Evolutionary conservation across 352 stramenopile species (phyloP), one percentile per base, ranked within the genome.

Genomic region (Aphanomyces astaci): DNA sequence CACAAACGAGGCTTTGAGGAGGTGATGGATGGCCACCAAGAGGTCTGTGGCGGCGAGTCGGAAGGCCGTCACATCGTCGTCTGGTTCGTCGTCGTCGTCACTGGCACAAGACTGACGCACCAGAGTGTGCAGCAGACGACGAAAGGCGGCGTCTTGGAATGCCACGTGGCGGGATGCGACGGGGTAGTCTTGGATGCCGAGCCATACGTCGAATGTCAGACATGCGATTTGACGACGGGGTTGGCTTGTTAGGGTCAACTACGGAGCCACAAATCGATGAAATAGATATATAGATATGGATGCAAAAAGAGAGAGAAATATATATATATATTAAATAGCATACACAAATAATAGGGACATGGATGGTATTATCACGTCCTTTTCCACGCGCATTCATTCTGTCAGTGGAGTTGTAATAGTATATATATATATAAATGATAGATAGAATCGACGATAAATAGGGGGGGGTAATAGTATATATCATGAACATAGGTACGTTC

Each of bases 131-230:
- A 68, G 22, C 11, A 68, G 62, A 11, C 62, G 62, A 3, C 43
- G 43, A 68, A 68, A 68, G 2, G 55, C 32, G 3, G 62, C 62
- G n/a, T 56, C 62, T 49, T 52, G 62, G 49, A 68, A 68, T 24
- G 30, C 27, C 1, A 40, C 43, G 36, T 68, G 62, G 1, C 62
- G 40, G 36, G 25, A 30, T 17, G 51, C 62, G 5, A 68, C 62
- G 15, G 62, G 62, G 39, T 68, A 51, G 22, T 68, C 62, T 68
- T 68, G 62, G 46, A 68, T 51, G 3, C 22, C 43, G 32, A 68
- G 45, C 62, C 62, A 68, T 4, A 68, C 25, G 22, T 68, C 62
- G 39, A 68, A 52, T 25, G 49, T 49, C 13, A 68, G 33, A 5
- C 43, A 60, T 22, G 62, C 62, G 24, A 59, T 68, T 33, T 60